Percentiles rank a stretch among this genome's conserved stretches.
Conservation (phyloP, 2,329 filamentous ascomycete species). For the Monosporascus sp. region DNA sequence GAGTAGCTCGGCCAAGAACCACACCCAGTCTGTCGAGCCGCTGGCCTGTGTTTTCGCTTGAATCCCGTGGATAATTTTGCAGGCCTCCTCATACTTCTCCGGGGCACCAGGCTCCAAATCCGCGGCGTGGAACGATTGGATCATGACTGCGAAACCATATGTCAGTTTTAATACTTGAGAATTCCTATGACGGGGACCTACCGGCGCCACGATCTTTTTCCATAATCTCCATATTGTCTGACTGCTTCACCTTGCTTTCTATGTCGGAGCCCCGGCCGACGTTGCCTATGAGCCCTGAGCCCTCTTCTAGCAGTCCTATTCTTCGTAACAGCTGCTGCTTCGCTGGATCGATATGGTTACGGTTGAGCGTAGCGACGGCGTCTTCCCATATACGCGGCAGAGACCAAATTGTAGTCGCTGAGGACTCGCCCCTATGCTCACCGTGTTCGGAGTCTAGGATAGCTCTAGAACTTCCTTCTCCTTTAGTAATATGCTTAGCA, state of each 20-base stretch:
- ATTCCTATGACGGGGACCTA: not conserved
- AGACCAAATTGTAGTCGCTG: conserved; percentile 8
- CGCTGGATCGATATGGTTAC: conserved; percentile 5
- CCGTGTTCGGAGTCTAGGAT: not conserved
- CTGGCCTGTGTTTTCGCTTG: conserved; percentile 14
- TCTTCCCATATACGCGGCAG: conserved; percentile 16
- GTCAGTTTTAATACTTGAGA: not conserved
- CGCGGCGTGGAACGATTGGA: conserved; percentile 37
- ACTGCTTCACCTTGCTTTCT: conserved; percentile 1
- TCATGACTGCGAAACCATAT: conserved; percentile 25
- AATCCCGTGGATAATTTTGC: conserved; percentile 27
- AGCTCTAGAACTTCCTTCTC: not conserved
- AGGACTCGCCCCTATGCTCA: not conserved
- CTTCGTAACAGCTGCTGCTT: conserved; percentile 10
- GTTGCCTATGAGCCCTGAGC: conserved; percentile 1
- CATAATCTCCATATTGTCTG: conserved; percentile 12
- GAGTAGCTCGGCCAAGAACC: conserved; percentile 21
- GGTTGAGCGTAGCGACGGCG: conserved; percentile 5
- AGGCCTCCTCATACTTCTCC: conserved; percentile 30
- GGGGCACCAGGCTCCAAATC: conserved; percentile 35
- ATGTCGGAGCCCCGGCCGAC: not conserved
- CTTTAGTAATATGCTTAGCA: not conserved
- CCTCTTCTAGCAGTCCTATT: conserved; percentile 10
- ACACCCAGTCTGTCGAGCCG: conserved; percentile 16
- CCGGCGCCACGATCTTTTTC: conserved; percentile 17